Evolutionary conservation across 2,329 filamentous ascomycete species (phyloP).

Genomic region (Grosmannia penicillata): DNA sequence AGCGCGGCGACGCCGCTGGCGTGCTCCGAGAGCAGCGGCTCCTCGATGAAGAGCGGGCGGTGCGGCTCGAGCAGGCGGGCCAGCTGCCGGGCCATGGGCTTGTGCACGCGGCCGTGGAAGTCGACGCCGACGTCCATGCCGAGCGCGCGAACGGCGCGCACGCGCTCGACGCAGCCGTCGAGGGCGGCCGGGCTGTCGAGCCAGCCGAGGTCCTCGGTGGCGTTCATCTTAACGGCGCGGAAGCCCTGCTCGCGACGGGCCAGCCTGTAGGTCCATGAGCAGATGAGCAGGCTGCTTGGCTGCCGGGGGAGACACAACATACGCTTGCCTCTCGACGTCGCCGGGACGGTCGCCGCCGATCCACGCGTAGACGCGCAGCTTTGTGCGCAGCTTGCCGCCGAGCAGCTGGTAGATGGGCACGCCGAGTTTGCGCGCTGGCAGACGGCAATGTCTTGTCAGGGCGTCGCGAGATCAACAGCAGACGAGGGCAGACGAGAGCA

Average conservation of each 20-base stretch:
- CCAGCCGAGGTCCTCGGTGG: conserved; percentile 52
- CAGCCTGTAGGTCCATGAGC: conserved; percentile 19
- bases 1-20: conserved; percentile 42
- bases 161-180: conserved; percentile 40
- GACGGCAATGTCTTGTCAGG: too few relatives aligned
- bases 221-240: conserved; percentile 53
- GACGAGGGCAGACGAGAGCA: too few relatives aligned
- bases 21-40: conserved; percentile 50
- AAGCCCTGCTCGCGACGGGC: conserved; percentile 40
- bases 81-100: conserved; percentile 56
- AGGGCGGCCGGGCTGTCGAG: conserved; percentile 47
- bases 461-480: too few relatives aligned
- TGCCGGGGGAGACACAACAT: conserved; percentile 9
- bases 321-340: conserved; percentile 45
- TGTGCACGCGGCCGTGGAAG: conserved; percentile 55
- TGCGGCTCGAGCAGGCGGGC: conserved; percentile 46
- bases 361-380: conserved; percentile 53
- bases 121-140: conserved; percentile 54
- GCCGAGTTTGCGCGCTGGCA: conserved; percentile 11
- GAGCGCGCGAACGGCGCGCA: conserved; percentile 46
- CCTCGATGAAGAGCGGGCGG: conserved; percentile 51
- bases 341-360: conserved; percentile 51
- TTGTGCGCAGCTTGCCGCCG: conserved; percentile 49
- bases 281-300: not conserved
- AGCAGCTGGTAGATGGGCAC: conserved; percentile 52